Evolutionary conservation across 768 basidiomycete species (phyloP).

Genomic region (Tremella fuciformis): DNA sequence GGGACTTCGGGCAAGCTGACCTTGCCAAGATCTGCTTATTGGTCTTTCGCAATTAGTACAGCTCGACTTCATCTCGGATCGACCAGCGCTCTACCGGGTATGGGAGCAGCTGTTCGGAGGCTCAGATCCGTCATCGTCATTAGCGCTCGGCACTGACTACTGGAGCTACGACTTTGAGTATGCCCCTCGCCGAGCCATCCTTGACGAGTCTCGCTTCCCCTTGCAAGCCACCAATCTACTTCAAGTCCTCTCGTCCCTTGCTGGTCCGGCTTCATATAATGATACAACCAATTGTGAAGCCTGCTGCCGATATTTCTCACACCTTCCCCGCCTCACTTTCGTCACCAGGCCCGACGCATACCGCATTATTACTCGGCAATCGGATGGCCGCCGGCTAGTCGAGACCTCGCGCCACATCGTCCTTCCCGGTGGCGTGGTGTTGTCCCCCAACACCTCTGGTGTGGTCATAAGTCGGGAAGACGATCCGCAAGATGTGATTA

Average conservation of each 20-base stretch:
- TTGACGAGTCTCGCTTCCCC: constrained; percentile 83
- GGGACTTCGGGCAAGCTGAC: not conserved
- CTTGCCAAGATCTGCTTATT: constrained; percentile 65
- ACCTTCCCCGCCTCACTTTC: not conserved
- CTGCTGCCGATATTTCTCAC: constrained; percentile 13
- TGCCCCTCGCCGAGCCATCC: constrained; percentile 68
- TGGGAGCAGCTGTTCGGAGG: constrained; percentile 44
- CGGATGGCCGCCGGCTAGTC: not conserved
- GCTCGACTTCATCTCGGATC: constrained; percentile 64
- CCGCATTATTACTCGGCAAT: not conserved
- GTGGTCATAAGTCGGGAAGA: constrained; percentile 7
- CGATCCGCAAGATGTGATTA: constrained; percentile 1
- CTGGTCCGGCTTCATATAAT: constrained; percentile 42
- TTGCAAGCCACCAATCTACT: constrained; percentile 69
- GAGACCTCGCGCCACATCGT: not conserved
- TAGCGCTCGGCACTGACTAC: constrained; percentile 67
- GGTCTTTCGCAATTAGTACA: constrained; percentile 70
- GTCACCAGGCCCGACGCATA: not conserved
- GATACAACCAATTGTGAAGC: not conserved
- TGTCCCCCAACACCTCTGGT: not conserved
- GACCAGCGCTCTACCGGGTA: constrained; percentile 35
- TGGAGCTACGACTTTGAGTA: constrained; percentile 74
- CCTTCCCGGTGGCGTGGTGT: constrained; percentile 6
- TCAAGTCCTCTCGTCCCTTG: constrained; percentile 70
- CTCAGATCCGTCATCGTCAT: constrained; percentile 54